Evolutionary conservation across 2,329 filamentous ascomycete species (phyloP), one percentile per base, ranked within the genome.

Genomic region (Fusarium torreyae): DNA sequence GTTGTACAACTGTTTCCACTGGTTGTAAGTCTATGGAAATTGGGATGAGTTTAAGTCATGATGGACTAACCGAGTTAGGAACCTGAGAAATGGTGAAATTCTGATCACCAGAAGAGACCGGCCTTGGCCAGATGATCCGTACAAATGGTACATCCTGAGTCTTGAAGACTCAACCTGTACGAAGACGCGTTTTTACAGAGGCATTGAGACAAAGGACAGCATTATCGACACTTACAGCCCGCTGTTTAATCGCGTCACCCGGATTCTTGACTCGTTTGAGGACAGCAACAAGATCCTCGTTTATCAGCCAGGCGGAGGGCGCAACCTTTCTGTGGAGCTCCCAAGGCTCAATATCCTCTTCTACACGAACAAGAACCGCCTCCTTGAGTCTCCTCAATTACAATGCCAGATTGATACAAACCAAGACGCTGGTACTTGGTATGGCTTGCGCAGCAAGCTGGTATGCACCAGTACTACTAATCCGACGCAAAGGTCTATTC

Each of bases 381-480:
- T 83, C 0, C 79, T 92, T 0, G 70, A 84, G 26, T 89, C 82
- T 17, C 78, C 68, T 1, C 81, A 90, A 60, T 77, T 90, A 1
- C 75, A 78, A 4, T 80, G 83, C 1, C 81, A 86, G 49, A 80
- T 92, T 11, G 86, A 89, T 52, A 69, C 72, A 0, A 72, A 87
- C 20, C 90, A 92, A 74, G 85, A 90, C 59, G 78, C 84, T 0
- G 89, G 89, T 0, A 89, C 88, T 0, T 84, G 86, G 74, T 87
- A 91, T 63, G 90, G 91, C 0, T 77, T 92, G 1, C 63, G 77
- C 4, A 90, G 86, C 72, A 90, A 87, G 74, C 76, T 93, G 1
- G 83, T 92, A 1, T 78, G 91, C 14, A 82, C 83, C 1, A 84
- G 86, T n/a, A 66, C 74, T 0, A 66, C 73, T 2, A 83, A 85